Evolutionary conservation across 805 yeast species (phyloP), one percentile per base, ranked within the genome.

Genomic region (Candida parachauliodes): DNA sequence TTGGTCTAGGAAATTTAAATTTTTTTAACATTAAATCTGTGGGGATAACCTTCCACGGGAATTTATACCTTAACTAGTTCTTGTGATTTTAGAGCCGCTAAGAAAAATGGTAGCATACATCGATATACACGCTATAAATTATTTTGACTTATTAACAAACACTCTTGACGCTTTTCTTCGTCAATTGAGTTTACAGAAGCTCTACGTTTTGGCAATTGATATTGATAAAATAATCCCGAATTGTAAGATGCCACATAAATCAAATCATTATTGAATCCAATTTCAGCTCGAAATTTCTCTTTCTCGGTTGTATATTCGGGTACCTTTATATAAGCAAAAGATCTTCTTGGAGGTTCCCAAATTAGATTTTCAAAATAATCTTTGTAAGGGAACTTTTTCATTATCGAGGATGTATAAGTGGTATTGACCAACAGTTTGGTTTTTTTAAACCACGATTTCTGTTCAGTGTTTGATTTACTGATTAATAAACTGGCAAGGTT

Each of bases 311-410:
- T 29, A 35, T 52, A 49, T 38, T 59, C 68, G 3, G 68, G 68
- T 3, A 68, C 41, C 44, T 59, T 64, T 23, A 67, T 59, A 41
- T 52, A 65, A 14, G 70, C 70, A 52, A 68, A 68, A 4, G 71
- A 65, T 27, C 74, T 44, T 28, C 57, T 48, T 3, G 74, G 73
- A 1, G 70, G 69, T 37, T 63, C 68, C 64, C 68, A 60, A 5
- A 67, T 59, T 32, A 67, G 49, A 39, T 65, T 68, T 31, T 63
- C 66, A 39, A 67, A 42, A 49, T 66, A 68, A 34, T 63, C 57
- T 39, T 59, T 59, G 41, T 68, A 68, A 3, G 74, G 74, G 8
- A 68, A 47, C 30, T 59, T 62, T 36, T 60, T 63, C 28, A 66
- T 54, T 22, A 68, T 40, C 34, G 60, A 55, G 47, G 62, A 57